phyloP scores from a whole-genome alignment of 352 stramenopile genomes.

The Phytopythium vexans region DNA sequence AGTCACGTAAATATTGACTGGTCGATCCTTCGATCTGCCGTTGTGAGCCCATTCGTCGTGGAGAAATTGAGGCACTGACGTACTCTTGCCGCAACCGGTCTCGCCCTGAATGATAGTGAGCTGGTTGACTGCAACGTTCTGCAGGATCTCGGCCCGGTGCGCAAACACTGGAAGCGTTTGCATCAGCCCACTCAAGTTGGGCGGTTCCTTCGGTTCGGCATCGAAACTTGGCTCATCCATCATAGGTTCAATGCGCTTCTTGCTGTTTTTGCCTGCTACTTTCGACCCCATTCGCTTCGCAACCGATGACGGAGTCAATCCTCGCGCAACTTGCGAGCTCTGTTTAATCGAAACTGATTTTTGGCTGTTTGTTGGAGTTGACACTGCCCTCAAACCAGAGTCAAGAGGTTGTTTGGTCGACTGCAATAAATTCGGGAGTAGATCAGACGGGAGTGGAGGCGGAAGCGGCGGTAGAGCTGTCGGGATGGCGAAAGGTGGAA shows the following conservation, averaged over 20 bases:
- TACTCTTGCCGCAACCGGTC: slow-evolving; percentile 97
- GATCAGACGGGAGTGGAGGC: slow-evolving; percentile 5
- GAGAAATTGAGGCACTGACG: slow-evolving; percentile 92
- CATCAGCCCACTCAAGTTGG: slow-evolving; percentile 47
- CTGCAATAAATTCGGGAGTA: neutral
- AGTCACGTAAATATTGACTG: slow-evolving; percentile 94
- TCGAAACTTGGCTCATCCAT: neutral
- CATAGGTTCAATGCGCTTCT: too few species aligned
- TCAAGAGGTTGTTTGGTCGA: neutral
- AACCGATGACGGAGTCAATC: slow-evolving; percentile 38
- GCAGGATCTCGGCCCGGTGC: slow-evolving; percentile 84
- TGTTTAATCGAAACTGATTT: neutral
- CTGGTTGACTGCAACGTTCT: slow-evolving; percentile 76
- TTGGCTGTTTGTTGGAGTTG: slow-evolving; percentile 12
- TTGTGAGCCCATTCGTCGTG: slow-evolving; percentile 62
- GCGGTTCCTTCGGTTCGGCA: slow-evolving; percentile 14
- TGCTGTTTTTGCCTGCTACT: slow-evolving; percentile 11
- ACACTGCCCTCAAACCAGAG: neutral
- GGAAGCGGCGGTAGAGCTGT: neutral
- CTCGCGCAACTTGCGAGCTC: slow-evolving; percentile 16
- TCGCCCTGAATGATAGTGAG: slow-evolving; percentile 93
- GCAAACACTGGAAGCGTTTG: slow-evolving; percentile 84
- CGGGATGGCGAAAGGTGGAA: neutral
- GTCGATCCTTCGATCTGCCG: slow-evolving; percentile 26
- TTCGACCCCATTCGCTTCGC: slow-evolving; percentile 28